These are phyloP conservation scores for Neonectria ditissima DNA, from an alignment of 2,329 filamentous ascomycete genomes.

Conservation along the genomic window DNA sequence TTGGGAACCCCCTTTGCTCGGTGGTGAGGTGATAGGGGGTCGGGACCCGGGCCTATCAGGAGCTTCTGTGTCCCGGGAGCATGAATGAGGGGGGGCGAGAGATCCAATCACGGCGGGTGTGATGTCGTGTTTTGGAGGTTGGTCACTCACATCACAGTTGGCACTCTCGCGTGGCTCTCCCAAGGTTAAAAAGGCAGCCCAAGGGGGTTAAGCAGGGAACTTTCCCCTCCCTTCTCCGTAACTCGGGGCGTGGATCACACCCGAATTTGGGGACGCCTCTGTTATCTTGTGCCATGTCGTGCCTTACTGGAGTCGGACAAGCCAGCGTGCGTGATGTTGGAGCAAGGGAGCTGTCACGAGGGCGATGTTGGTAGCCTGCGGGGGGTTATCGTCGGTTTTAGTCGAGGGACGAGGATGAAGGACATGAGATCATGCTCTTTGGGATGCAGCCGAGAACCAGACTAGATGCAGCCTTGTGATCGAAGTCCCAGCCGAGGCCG, in stretches of 20 bases:
- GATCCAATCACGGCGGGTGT: constrained; percentile 11
- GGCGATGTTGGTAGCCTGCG: constrained; percentile 32
- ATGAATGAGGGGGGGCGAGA: constrained; percentile 8
- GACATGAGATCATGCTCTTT: constrained; percentile 8
- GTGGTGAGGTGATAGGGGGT: constrained; percentile 40
- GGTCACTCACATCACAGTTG: neutral
- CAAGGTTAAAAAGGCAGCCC: constrained; percentile 7
- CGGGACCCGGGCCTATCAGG: constrained; percentile 2
- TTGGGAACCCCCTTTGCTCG: constrained; percentile 31
- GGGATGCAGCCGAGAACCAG: neutral
- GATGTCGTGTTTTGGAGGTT: constrained; percentile 5
- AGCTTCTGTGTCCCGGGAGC: constrained; percentile 11
- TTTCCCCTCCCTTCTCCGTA: constrained; percentile 26
- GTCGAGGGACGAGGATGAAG: constrained; percentile 18
- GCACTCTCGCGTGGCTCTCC: neutral
- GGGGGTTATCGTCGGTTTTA: constrained; percentile 36
- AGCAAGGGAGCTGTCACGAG: constrained; percentile 41
- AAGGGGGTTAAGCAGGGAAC: constrained; percentile 22
- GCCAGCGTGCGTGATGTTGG: constrained; percentile 31
- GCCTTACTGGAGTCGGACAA: constrained; percentile 26
- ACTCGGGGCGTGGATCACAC: constrained; percentile 31
- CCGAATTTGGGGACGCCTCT: constrained; percentile 16
- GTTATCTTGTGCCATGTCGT: constrained; percentile 16
- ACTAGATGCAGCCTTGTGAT: constrained; percentile 18
- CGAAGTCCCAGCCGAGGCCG: constrained; percentile 22